Conservation (phyloP, 345 rosid genomes). For the Capsella bursapastoris region DNA sequence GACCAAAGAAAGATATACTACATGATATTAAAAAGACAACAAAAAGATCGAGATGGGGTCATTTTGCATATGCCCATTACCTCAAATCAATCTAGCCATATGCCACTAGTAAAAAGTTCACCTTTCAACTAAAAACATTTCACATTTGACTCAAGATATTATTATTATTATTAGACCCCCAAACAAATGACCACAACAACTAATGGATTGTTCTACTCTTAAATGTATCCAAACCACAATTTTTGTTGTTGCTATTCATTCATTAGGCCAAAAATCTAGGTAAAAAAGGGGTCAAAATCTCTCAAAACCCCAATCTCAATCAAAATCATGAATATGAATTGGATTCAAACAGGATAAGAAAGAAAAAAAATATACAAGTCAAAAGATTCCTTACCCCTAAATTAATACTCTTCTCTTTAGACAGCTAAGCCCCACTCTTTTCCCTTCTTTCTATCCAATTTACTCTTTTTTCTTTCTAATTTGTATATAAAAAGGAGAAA, state of each 20-base stretch:
- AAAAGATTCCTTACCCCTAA: slow-evolving; percentile 42
- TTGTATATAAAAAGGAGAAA: slow-evolving; percentile 20
- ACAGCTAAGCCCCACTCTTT: slow-evolving; percentile 47
- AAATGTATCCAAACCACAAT: not conserved
- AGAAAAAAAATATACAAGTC: slow-evolving; percentile 18
- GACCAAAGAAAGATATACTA: slow-evolving; percentile 28
- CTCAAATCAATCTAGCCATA: not conserved
- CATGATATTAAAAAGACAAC: not conserved
- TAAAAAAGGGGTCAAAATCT: slow-evolving; percentile 18
- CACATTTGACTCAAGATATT: slow-evolving; percentile 10
- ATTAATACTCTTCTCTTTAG: slow-evolving; percentile 29
- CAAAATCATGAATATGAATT: slow-evolving; percentile 19
- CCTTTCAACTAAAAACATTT: slow-evolving; percentile 21
- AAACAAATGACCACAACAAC: slow-evolving; percentile 7
- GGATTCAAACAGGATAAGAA: not conserved
- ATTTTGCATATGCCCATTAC: slow-evolving; percentile 28
- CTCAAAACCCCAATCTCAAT: not conserved
- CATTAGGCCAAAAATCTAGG: slow-evolving; percentile 23
- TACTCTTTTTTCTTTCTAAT: slow-evolving; percentile 24
- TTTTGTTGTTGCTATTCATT: not conserved
- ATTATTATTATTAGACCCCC: slow-evolving; percentile 4
- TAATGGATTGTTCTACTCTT: not conserved
- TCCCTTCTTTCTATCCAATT: slow-evolving; percentile 33
- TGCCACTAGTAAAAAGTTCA: slow-evolving; percentile 7
- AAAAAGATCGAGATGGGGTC: slow-evolving; percentile 1